Conservation (phyloP, 2,329 filamentous ascomycete genomes). For the Pyricularia pennisetigena region DNA sequence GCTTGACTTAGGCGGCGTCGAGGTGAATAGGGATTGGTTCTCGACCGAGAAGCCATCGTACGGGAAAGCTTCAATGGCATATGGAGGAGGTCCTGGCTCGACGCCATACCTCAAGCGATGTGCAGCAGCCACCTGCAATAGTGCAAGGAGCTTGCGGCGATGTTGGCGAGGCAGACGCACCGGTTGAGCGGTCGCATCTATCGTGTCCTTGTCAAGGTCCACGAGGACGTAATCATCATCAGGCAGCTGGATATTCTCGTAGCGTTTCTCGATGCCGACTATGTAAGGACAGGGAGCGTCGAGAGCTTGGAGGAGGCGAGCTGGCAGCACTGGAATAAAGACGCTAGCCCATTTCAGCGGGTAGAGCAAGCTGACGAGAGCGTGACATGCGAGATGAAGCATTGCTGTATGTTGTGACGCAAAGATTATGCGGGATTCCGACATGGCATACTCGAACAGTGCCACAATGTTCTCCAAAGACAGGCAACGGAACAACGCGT, state of each 20-base stretch:
- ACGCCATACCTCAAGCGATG: constrained; percentile 84
- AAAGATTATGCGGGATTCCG: constrained; percentile 92
- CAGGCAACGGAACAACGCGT: constrained; percentile 81
- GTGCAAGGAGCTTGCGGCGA: constrained; percentile 76
- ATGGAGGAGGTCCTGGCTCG: constrained; percentile 77
- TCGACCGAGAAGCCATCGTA: constrained; percentile 86
- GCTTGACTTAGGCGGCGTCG: constrained; percentile 58
- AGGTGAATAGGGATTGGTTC: constrained; percentile 68
- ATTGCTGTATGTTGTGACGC: constrained; percentile 93
- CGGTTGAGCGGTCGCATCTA: constrained; percentile 76
- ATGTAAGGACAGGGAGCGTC: constrained; percentile 97
- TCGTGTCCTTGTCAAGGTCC: constrained; percentile 82
- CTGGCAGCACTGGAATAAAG: constrained; percentile 84
- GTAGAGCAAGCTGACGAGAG: constrained; percentile 78
- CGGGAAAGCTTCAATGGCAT: constrained; percentile 87
- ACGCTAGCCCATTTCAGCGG: constrained; percentile 90
- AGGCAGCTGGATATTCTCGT: constrained; percentile 76
- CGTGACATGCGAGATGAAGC: constrained; percentile 86
- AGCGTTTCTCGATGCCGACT: constrained; percentile 87
- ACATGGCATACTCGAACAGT: constrained; percentile 84
- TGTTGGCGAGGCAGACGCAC: constrained; percentile 76
- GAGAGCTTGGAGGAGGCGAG: constrained; percentile 77
- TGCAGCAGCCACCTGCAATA: constrained; percentile 83
- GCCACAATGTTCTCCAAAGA: constrained; percentile 88
- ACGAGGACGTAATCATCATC: constrained; percentile 95